Base-by-base conservation (phyloP, 2,329 filamentous ascomycete genomes). In the Xylariaceae sp. region DNA sequence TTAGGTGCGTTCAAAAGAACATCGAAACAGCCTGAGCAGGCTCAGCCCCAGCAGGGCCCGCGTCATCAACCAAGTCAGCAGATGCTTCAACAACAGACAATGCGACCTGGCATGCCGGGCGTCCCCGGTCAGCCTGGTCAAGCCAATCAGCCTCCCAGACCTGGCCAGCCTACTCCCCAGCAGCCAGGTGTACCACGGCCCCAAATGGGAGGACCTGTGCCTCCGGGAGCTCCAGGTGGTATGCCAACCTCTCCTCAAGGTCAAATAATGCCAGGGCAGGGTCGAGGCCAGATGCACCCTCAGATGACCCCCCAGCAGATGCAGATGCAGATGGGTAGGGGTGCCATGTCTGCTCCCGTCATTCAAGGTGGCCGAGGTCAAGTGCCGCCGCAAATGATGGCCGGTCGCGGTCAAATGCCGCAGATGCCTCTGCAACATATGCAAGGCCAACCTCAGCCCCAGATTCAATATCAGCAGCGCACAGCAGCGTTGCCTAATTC, bases 1-100 rank as follows among this genome's bases (percentile, higher is more conserved):
- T 43, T 61, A 3, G 46, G 51, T 15, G 57, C 58, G 3, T 57
- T 63, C 31, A 62, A 57, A 37, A 51, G 59, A 22, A 49, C 41
- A 11, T 49, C 49, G 3, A 61, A 55, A 36, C 49, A 52, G 48
- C 12, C 8, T 13, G 30, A 55, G 36, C 45, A 49, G 9, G 46
- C 31, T 34, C 46, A 48, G 12, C 22, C 45, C 2, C 24, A 37
- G 9, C 37, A 44, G 35, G 42, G 44, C 16, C 43, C 37, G 33
- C 48, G 47, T 17, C 50, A 46, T 12, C 49, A 50, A 19, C 46
- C 42, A 34, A 45, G 46, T 26, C 52, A 50, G 15, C 51, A 39
- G 11, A 32, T 46, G 17, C 33, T 49, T 19, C 48, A 47, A 28
- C 47, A 48, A 19, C 47, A 48, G 17, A 17, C 22, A n/a, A 24